phyloP scores from a whole-genome alignment of 495 filamentous ascomycete species.

The Penicillium cosmopolitanum region DNA sequence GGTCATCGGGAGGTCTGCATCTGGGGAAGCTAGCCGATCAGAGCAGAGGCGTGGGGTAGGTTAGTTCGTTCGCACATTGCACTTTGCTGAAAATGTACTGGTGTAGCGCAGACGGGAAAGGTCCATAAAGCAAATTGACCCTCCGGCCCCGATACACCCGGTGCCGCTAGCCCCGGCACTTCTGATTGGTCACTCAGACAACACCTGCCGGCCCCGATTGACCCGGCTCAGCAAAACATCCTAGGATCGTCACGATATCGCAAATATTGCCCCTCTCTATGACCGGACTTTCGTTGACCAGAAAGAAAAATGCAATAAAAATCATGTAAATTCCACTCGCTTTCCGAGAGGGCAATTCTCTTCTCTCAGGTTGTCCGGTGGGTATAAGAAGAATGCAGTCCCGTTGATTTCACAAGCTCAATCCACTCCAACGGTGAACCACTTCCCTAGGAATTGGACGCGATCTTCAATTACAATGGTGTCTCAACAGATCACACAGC shows the following conservation, averaged over 20 bases:
- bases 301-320: background rate
- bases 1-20: slow-evolving; percentile 1
- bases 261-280: background rate
- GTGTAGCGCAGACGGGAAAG: background rate
- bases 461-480: background rate
- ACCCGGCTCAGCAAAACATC: background rate
- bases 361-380: background rate
- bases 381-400: background rate
- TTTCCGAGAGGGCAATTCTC: background rate
- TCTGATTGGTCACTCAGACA: background rate
- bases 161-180: slow-evolving; percentile 11
- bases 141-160: slow-evolving; percentile 7
- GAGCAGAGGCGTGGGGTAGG: slow-evolving; percentile 1
- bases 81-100: background rate
- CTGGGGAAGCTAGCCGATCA: slow-evolving; percentile 14
- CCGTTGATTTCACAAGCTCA: background rate
- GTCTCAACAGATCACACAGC: background rate
- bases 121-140: background rate
- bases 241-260: no score
- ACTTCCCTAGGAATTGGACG: slow-evolving; percentile 7
- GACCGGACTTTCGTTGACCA: background rate
- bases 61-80: background rate
- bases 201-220: background rate
- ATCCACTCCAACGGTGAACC: background rate
- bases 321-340: background rate